These are phyloP conservation scores for Rhizopogon salebrosus DNA, from an alignment of 768 basidiomycete genomes.

Conservation along the genomic window DNA sequence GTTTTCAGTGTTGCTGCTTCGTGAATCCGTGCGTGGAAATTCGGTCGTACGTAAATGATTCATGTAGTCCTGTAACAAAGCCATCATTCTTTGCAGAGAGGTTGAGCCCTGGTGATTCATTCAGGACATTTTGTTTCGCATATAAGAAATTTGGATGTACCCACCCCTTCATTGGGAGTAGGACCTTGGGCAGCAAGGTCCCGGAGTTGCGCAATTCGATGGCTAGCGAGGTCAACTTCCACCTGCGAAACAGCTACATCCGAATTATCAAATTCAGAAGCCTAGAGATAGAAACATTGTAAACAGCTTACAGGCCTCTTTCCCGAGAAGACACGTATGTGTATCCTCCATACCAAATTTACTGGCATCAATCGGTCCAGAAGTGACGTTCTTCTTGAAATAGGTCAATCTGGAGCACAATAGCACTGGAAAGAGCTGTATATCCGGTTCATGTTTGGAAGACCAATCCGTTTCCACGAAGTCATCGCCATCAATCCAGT, in stretches of 20 bases:
- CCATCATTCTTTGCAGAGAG: slow-evolving; percentile 44
- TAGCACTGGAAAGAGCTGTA: slow-evolving; percentile 70
- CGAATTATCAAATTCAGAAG: slow-evolving; percentile 1
- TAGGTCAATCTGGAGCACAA: slow-evolving; percentile 81
- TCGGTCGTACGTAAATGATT: slow-evolving; percentile 46
- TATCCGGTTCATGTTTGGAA: slow-evolving; percentile 44
- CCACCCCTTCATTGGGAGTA: slow-evolving; percentile 13
- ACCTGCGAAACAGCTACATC: slow-evolving; percentile 53
- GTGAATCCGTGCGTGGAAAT: slow-evolving; percentile 23
- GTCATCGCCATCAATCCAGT: slow-evolving; percentile 78
- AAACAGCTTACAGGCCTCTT: slow-evolving; percentile 55
- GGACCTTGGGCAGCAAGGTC: slow-evolving; percentile 10
- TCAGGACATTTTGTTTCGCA: slow-evolving; percentile 1
- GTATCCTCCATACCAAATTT: slow-evolving; percentile 88
- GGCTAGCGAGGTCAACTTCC: slow-evolving; percentile 55
- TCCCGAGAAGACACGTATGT: slow-evolving; percentile 76
- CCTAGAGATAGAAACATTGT: background rate
- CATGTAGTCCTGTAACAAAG: slow-evolving; percentile 58
- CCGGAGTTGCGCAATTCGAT: slow-evolving; percentile 49
- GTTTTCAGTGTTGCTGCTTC: slow-evolving; percentile 34
- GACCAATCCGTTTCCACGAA: slow-evolving; percentile 76
- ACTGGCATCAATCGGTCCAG: slow-evolving; percentile 40
- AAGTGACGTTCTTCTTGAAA: slow-evolving; percentile 55
- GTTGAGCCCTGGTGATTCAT: slow-evolving; percentile 16
- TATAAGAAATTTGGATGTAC: background rate